Conservation (phyloP, 1,284 basidiomycete genomes). For the Ceratobasidium sp. region DNA sequence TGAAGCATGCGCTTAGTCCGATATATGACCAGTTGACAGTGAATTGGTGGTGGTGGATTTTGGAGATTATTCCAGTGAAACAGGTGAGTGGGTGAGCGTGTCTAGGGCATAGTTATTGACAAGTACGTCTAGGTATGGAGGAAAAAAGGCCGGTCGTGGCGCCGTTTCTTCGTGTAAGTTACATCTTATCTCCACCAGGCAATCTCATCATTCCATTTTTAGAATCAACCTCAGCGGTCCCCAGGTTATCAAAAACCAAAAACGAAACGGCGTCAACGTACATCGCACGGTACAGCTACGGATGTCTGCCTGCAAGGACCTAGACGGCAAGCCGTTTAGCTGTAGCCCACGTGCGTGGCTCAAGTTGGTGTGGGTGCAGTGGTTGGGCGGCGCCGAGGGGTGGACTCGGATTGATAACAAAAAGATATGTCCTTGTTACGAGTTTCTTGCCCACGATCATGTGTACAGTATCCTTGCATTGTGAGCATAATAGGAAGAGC, state of each 20-base stretch:
- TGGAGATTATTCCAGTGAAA: slow-evolving; percentile 46
- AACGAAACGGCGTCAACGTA: slow-evolving; percentile 33
- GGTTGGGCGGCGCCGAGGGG: slow-evolving; percentile 28
- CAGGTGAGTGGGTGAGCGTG: slow-evolving; percentile 12
- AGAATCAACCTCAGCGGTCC: slow-evolving; percentile 38
- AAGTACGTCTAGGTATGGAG: slow-evolving; percentile 23
- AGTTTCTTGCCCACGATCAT: neutral
- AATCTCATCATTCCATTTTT: neutral
- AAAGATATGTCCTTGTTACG: neutral
- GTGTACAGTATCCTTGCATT: too few relatives aligned
- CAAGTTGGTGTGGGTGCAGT: slow-evolving; percentile 26
- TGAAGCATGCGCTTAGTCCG: slow-evolving; percentile 38
- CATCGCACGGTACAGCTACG: slow-evolving; percentile 36
- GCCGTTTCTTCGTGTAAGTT: slow-evolving; percentile 30
- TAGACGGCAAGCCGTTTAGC: slow-evolving; percentile 20
- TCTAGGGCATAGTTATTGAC: neutral
- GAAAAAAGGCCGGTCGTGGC: slow-evolving; percentile 32
- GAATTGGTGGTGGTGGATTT: slow-evolving; percentile 48
- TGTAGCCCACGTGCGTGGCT: slow-evolving; percentile 8
- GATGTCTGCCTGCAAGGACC: slow-evolving; percentile 7
- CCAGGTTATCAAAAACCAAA: slow-evolving; percentile 39
- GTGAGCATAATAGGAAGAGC: too few relatives aligned
- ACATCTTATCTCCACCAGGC: neutral
- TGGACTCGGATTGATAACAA: neutral
- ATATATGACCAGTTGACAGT: slow-evolving; percentile 43